Evolutionary conservation across 176 grass and related monocot species (phyloP).

Genomic region (Hordeum vulgare): MorexV3_pseudomolecules_assembly NC_058522.1:477594409-477594908

Average conservation of each 20-base stretch:
- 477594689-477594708: not conserved
- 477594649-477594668: not conserved
- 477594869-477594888: not conserved
- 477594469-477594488: too few species aligned
- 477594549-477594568: not conserved
- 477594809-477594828: not conserved
- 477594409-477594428: not conserved
- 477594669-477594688: not conserved
- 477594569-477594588: not conserved
- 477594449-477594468: too few species aligned
- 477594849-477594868: conserved; percentile 7
- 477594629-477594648: too few species aligned
- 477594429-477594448: too few species aligned
- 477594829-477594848: not conserved
- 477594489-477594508: too few species aligned
- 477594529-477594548: too few species aligned
- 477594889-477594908: conserved; percentile 15
- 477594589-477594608: not conserved
- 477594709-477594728: not conserved
- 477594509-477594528: too few species aligned
- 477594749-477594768: not conserved
- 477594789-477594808: not conserved
- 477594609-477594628: not conserved
- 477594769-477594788: not conserved
- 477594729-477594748: conserved; percentile 34